A percentile compares a stretch with the other conserved stretches of the same genome.
Evolutionary conservation across 768 basidiomycete genomes (phyloP).

Genomic region (Chalciporus chontae): DNA sequence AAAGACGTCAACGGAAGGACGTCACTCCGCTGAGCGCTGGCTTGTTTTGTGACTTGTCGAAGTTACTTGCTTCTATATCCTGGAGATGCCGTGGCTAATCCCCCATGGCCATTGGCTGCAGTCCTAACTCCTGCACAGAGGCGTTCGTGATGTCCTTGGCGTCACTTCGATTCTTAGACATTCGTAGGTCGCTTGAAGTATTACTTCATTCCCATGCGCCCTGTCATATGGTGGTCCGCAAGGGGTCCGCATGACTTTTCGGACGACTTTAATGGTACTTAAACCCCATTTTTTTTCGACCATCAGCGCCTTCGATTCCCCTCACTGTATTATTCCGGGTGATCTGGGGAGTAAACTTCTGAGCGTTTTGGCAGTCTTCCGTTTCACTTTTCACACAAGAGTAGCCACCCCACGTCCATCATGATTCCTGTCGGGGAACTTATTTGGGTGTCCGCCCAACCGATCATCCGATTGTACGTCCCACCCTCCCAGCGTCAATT

Average conservation of each 20-base stretch:
- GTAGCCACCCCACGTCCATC: not conserved
- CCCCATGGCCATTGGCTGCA: not conserved
- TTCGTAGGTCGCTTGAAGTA: not conserved
- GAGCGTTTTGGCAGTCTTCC: not conserved
- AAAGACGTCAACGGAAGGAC: too few species aligned
- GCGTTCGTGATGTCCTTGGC: not conserved
- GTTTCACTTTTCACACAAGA: not conserved
- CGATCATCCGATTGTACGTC: constrained; percentile 56
- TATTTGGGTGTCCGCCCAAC: constrained; percentile 62
- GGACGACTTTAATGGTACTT: not conserved
- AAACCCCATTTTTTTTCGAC: not conserved
- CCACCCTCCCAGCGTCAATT: not conserved
- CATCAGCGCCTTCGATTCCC: not conserved
- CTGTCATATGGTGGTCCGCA: not conserved
- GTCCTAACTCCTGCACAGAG: not conserved
- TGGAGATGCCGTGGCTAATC: not conserved
- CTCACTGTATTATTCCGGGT: not conserved
- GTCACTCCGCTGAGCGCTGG: too few species aligned
- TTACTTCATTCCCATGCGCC: not conserved
- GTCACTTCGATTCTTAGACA: not conserved
- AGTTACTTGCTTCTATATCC: not conserved
- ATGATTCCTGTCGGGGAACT: constrained; percentile 40
- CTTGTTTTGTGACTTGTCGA: too few species aligned
- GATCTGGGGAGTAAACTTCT: not conserved
- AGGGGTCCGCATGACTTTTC: not conserved